Percentiles rank a stretch among this genome's conserved stretches.
These are phyloP conservation scores for Malassezia equina DNA, from an alignment of 1,284 basidiomycete species.

Conservation along the genomic window DNA sequence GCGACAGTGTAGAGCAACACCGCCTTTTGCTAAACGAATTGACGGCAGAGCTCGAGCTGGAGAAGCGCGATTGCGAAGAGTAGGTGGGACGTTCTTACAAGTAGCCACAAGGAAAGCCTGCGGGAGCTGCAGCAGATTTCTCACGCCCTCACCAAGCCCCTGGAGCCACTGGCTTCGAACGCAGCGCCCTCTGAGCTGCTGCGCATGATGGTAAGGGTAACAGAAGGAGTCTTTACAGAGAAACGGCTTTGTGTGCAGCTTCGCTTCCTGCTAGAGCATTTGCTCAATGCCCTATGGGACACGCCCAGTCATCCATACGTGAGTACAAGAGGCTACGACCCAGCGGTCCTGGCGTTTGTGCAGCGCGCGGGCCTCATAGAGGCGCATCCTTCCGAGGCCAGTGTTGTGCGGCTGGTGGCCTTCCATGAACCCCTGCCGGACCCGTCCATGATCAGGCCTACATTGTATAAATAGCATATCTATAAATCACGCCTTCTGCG, in stretches of 20 bases:
- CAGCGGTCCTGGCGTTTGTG: background rate
- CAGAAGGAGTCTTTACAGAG: conserved; percentile 5
- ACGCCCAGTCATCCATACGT: conserved; percentile 9
- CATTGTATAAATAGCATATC: conserved; percentile 12
- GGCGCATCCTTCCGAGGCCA: background rate
- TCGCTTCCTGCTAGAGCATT: conserved; percentile 9
- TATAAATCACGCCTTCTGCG: conserved; percentile 10
- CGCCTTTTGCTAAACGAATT: conserved; percentile 1
- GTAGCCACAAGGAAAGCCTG: background rate
- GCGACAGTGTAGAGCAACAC: conserved; percentile 9
- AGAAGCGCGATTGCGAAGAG: background rate
- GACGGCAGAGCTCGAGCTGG: conserved; percentile 1
- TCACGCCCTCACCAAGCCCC: background rate
- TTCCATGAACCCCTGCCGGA: conserved; percentile 16
- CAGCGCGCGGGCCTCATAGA: background rate
- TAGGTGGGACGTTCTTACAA: background rate
- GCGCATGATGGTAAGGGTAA: background rate
- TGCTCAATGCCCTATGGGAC: conserved; percentile 14
- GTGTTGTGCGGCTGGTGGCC: conserved; percentile 5
- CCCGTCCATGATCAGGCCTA: background rate
- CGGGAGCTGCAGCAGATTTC: background rate
- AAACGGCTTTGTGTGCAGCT: conserved; percentile 4
- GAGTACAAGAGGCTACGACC: background rate
- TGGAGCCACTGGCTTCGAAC: background rate
- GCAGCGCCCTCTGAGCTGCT: background rate